Conservation (phyloP, 192 early-diverging fungal genomes). For the Podila epigama region DNA sequence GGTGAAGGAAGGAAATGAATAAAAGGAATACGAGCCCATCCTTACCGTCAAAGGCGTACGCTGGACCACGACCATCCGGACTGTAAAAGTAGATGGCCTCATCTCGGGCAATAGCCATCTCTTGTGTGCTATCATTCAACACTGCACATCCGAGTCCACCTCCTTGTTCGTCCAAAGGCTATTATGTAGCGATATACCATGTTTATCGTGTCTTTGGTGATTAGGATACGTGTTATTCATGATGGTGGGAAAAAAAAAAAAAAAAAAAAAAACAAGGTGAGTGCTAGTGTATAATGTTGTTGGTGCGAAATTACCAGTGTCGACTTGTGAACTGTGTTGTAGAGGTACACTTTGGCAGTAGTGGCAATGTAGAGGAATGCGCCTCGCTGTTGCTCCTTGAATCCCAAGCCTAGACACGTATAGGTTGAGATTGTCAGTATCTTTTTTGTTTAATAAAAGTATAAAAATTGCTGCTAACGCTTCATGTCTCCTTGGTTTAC, state of each 20-base stretch:
- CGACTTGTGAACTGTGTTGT: slow-evolving; percentile 57
- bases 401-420: slow-evolving; percentile 67
- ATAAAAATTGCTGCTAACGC: slow-evolving; percentile 13
- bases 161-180: slow-evolving; percentile 84
- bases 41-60: slow-evolving; percentile 88
- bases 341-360: slow-evolving; percentile 64
- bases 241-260: too few species aligned
- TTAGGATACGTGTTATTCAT: too few species aligned
- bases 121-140: slow-evolving; percentile 70
- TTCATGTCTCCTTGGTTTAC: slow-evolving; percentile 40
- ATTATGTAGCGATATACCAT: background rate
- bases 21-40: too few species aligned
- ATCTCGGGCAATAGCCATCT: slow-evolving; percentile 86
- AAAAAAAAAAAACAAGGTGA: too few species aligned
- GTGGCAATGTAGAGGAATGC: slow-evolving; percentile 77
- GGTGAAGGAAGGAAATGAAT: too few species aligned
- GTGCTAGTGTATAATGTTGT: too few species aligned
- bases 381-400: slow-evolving; percentile 68
- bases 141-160: slow-evolving; percentile 77
- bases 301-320: slow-evolving; percentile 19
- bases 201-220: too few species aligned
- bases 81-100: slow-evolving; percentile 94
- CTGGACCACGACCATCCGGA: slow-evolving; percentile 88
- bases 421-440: slow-evolving; percentile 1
- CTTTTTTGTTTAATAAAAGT: slow-evolving; percentile 47